Percentiles rank a stretch among this genome's conserved stretches.
These are phyloP conservation scores for Xylariaceae sp. DNA, from an alignment of 2,329 filamentous ascomycete species.

Conservation along the genomic window DNA sequence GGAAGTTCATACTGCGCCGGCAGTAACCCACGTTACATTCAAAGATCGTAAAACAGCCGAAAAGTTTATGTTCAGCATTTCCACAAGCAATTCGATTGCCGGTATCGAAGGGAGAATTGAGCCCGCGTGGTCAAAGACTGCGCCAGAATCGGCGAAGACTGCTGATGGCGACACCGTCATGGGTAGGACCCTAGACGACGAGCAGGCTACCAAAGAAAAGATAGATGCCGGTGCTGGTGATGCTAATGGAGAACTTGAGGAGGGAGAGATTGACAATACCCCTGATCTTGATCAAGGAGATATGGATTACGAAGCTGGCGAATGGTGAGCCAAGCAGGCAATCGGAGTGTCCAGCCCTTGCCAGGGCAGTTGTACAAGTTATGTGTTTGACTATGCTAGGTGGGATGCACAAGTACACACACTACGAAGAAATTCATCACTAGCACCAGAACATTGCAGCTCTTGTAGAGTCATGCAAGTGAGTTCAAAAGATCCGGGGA, in stretches of 20 bases:
- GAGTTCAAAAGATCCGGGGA: background rate
- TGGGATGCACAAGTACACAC: background rate
- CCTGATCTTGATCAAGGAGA: constrained; percentile 39
- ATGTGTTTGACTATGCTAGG: background rate
- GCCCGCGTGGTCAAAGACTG: constrained; percentile 64
- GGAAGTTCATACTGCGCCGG: constrained; percentile 58
- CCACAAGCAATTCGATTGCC: constrained; percentile 60
- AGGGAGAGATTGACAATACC: constrained; percentile 36
- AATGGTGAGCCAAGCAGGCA: constrained; percentile 14
- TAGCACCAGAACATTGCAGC: background rate
- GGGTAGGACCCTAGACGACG: constrained; percentile 33
- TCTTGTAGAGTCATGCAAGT: background rate
- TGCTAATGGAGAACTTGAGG: constrained; percentile 33
- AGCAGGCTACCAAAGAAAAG: constrained; percentile 33
- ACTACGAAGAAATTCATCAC: background rate
- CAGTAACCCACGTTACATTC: constrained; percentile 64
- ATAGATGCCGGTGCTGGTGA: constrained; percentile 26
- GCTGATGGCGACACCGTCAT: constrained; percentile 32
- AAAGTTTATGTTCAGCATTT: constrained; percentile 66
- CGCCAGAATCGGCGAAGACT: constrained; percentile 32
- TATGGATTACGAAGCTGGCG: constrained; percentile 45
- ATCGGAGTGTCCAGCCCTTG: background rate
- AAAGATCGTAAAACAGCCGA: constrained; percentile 75
- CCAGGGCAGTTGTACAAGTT: background rate
- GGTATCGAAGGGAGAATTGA: constrained; percentile 69